Evolutionary conservation across 1,139 yeast genomes (phyloP).

Genomic region (Hansenula sp.): DNA sequence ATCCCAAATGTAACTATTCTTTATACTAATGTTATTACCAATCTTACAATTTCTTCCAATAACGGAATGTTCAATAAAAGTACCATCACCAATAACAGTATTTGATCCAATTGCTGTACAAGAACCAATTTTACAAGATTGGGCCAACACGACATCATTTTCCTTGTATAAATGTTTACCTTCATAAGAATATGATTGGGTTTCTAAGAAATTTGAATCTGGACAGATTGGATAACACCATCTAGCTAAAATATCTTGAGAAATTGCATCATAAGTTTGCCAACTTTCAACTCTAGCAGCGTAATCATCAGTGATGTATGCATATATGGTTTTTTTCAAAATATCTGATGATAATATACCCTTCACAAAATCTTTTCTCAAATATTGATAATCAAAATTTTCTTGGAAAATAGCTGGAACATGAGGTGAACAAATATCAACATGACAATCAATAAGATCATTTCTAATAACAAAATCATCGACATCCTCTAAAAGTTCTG

Average conservation of each 20-base stretch:
- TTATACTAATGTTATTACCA: slow-evolving; percentile 69
- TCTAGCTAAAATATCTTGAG: slow-evolving; percentile 87
- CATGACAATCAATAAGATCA: slow-evolving; percentile 92
- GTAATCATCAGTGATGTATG: slow-evolving; percentile 68
- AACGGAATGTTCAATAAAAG: slow-evolving; percentile 57
- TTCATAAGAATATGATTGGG: slow-evolving; percentile 73
- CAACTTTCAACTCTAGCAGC: slow-evolving; percentile 94
- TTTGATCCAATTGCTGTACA: slow-evolving; percentile 76
- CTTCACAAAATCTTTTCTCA: slow-evolving; percentile 82
- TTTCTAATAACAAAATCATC: slow-evolving; percentile 80
- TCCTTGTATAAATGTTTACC: slow-evolving; percentile 85
- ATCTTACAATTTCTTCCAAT: slow-evolving; percentile 84
- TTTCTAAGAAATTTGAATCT: slow-evolving; percentile 69
- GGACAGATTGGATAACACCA: slow-evolving; percentile 93
- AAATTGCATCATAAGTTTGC: slow-evolving; percentile 87
- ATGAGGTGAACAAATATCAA: slow-evolving; percentile 91
- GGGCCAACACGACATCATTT: slow-evolving; percentile 78
- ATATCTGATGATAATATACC: slow-evolving; percentile 91
- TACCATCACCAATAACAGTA: slow-evolving; percentile 57
- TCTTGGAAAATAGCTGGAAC: slow-evolving; percentile 96
- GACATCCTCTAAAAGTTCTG: slow-evolving; percentile 75
- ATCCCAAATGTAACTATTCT: slow-evolving; percentile 85
- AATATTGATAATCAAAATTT: slow-evolving; percentile 86
- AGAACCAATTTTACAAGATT: slow-evolving; percentile 78
- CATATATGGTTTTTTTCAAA: slow-evolving; percentile 85